Base-by-base conservation (phyloP, 129 eudicot genomes). In the Helichrysum umbraculigerum region DNA sequence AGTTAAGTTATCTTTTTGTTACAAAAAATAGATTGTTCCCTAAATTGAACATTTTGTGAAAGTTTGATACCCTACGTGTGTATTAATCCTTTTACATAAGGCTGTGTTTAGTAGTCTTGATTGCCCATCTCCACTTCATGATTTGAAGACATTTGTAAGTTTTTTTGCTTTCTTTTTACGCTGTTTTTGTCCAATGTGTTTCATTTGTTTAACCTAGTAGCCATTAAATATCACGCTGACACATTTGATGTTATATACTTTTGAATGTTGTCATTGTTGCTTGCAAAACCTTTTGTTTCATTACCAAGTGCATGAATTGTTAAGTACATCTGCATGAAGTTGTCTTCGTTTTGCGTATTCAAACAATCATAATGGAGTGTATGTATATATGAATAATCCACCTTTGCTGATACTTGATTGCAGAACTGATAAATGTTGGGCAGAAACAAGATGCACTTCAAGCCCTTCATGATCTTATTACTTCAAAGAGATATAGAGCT, bases 381-480 rank as follows among this genome's bases (percentile, higher is more conserved):
- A 0, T 34, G 57, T 17, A 11, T 41, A 20, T 21, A 59, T 35
- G 34, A 16, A 12, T 85, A 63, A 76, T 30, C 29, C 11, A 17
- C 51, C 20, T 30, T 52, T 72, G 10, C 58, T 62, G 15, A 15
- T 56, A 22, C 7, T 64, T 54, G 61, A 44, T 33, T 85, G 73
- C 89, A 95, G 99, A 91, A 81, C 72, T 95, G 87, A 95, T 95
- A 35, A 95, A 91, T 54, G 99, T 95, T 75, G 96, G 96, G 4
- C 94, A 95, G 66, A 87, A 91, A 82, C 89, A 89, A 78, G 97
- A 89, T 76, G 99, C 99, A 2, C 82, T 95, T 58, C 93, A 89
- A 76, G 86, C 96, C 6, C 96, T 95, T 78, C 99, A 89, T 28
- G 88, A 88, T 81, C 85, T 89, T 62, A 91, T 91, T 32, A 89